Conservation (phyloP, 2,329 filamentous ascomycete genomes). For the Colletotrichum theobromicola region DNA sequence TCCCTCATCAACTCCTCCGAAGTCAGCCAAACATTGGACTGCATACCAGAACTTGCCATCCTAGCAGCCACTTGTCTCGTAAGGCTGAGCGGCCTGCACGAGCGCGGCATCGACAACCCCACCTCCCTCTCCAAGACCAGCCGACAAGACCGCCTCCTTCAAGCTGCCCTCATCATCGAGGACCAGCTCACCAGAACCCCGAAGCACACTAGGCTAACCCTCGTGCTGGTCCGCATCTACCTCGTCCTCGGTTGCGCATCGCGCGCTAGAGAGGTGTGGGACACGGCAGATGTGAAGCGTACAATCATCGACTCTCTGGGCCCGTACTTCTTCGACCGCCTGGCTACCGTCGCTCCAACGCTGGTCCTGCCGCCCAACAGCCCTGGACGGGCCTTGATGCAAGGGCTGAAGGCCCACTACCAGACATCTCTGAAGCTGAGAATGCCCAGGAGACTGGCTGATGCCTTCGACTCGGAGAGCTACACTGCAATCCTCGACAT, state of each 20-base stretch:
- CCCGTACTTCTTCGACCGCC: slow-evolving; percentile 59
- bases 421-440: slow-evolving; percentile 49
- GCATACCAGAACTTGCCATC: slow-evolving; percentile 37
- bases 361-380: slow-evolving; percentile 33
- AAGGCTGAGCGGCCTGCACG: slow-evolving; percentile 23
- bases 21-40: slow-evolving; percentile 5
- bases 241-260: slow-evolving; percentile 55
- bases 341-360: slow-evolving; percentile 56
- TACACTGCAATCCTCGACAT: slow-evolving; percentile 57
- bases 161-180: slow-evolving; percentile 55
- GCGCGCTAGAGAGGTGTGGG: slow-evolving; percentile 53
- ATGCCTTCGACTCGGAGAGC: slow-evolving; percentile 54
- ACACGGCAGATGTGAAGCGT: slow-evolving; percentile 58
- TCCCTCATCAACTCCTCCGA: slow-evolving; percentile 5
- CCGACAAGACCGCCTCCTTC: slow-evolving; percentile 42
- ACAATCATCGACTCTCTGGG: slow-evolving; percentile 62
- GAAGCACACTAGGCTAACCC: slow-evolving; percentile 50
- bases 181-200: slow-evolving; percentile 50
- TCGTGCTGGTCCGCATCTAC: slow-evolving; percentile 58
- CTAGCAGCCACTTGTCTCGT: slow-evolving; percentile 39
- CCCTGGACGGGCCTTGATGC: slow-evolving; percentile 36
- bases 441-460: slow-evolving; percentile 45
- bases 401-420: slow-evolving; percentile 52
- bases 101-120: background rate
- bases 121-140: background rate